A percentile compares a stretch with the other conserved stretches of the same genome.
These are phyloP conservation scores for Penicillium oxalicum DNA, from an alignment of 2,329 filamentous ascomycete genomes.

Conservation along the genomic window DNA sequence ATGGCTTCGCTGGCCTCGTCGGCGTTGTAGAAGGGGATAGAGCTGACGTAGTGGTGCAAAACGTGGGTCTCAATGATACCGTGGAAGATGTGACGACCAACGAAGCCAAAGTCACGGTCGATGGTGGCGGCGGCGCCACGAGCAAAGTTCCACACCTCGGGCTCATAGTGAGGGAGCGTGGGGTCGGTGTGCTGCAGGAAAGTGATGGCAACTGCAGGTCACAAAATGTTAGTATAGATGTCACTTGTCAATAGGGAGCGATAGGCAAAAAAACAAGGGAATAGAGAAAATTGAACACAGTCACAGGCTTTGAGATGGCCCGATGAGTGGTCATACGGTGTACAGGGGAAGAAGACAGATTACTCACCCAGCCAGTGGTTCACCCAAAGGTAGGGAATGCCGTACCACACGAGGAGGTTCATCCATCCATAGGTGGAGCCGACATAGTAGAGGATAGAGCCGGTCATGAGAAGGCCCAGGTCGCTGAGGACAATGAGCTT, in stretches of 20 bases:
- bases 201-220: slow-evolving; percentile 80
- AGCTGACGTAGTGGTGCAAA: slow-evolving; percentile 93
- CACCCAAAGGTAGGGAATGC: slow-evolving; percentile 91
- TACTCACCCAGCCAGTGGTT: slow-evolving; percentile 96
- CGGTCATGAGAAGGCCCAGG: slow-evolving; percentile 64
- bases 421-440: slow-evolving; percentile 72
- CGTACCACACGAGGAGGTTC: slow-evolving; percentile 93
- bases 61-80: slow-evolving; percentile 98
- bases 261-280: no score
- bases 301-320: no score
- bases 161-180: slow-evolving; percentile 83
- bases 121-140: slow-evolving; percentile 93
- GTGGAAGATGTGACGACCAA: slow-evolving; percentile 84
- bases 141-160: slow-evolving; percentile 82
- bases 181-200: slow-evolving; percentile 97
- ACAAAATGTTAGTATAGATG: slow-evolving; percentile 5
- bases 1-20: slow-evolving; percentile 93
- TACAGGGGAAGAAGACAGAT: background rate
- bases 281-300: background rate
- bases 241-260: background rate
- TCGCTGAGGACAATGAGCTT: slow-evolving; percentile 83
- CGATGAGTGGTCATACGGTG: no score
- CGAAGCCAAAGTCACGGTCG: slow-evolving; percentile 94
- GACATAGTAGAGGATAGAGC: slow-evolving; percentile 59
- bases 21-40: slow-evolving; percentile 93